A percentile compares a stretch with the other conserved stretches of the same genome.
These are phyloP conservation scores for Crotalaria pallida DNA, from an alignment of 306 rosid genomes.

Conservation along the genomic window DNA sequence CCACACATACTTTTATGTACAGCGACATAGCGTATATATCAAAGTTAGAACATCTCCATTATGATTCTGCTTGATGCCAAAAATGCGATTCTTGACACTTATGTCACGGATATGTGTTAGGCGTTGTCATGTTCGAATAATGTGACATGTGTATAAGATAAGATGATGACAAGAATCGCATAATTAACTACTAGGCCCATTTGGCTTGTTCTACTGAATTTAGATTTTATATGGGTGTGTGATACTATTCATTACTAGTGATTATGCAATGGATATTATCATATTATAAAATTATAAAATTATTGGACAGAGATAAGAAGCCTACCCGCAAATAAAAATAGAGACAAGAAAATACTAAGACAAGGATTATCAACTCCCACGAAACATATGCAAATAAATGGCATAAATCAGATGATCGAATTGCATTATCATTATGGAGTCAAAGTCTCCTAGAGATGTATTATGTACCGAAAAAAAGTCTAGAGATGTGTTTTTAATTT, in stretches of 20 bases:
- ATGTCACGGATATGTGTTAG: neutral
- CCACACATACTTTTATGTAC: too few species aligned
- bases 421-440: too few species aligned
- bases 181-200: neutral
- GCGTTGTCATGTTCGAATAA: neutral
- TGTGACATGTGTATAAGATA: neutral
- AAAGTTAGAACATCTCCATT: too few species aligned
- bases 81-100: neutral
- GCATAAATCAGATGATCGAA: too few species aligned
- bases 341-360: too few species aligned
- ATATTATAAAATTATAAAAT: neutral
- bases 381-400: too few species aligned
- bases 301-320: neutral
- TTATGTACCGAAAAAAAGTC: too few species aligned
- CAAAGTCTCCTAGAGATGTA: too few species aligned
- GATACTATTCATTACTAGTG: neutral
- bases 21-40: too few species aligned
- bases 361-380: too few species aligned
- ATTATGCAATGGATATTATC: neutral
- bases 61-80: neutral
- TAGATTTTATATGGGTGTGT: neutral
- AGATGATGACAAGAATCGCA: neutral
- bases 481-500: too few species aligned
- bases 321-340: too few species aligned
- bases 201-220: neutral